Base-by-base conservation (phyloP, 805 yeast species). In the Gaillardinia entomophila region DNA sequence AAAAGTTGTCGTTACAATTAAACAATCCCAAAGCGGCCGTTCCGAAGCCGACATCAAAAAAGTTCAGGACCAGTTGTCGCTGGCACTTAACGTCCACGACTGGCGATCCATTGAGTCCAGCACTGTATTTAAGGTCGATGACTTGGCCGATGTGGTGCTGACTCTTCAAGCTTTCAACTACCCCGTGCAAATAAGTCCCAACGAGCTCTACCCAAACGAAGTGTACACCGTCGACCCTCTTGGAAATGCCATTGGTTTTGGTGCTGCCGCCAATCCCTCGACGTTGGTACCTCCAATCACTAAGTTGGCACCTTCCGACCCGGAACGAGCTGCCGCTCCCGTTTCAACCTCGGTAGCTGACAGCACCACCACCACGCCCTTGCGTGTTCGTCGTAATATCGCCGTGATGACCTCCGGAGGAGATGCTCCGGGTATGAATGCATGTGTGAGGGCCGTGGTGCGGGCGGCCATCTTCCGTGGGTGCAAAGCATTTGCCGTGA, bases 351-450 rank as follows among this genome's bases (percentile, higher is more conserved):
- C 26, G 13, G 15, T 10, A 14, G 11, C 16, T 10, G 6, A 6
- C 11, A 6, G 15, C 26, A n/a, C 6, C 15, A 24, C 15, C 26
- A 5, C 15, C 26, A 24, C 15, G 25, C 12, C 13, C 5, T 8
- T n/a, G 25, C 25, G 13, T 6, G 10, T 6, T 6, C 31, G 27
- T 60, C 71, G 57, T 66, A 79, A 55, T 42, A 77, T 81, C 37
- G 89, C 80, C 1, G 83, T 81, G 12, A 80, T 81, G 86, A 81
- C 88, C 1, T 79, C 86, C 1, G 89, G 89, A 37, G 89, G 89
- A 46, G 89, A 81, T 50, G 80, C 87, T 18, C 89, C 83, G 6
- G 89, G 89, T 42, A 81, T 81, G 89, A 79, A 79, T 51, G 79
- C 87, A 3, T 79, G 77, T 23, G 88, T 81, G 16, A 61, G 88